Conservation (phyloP, 306 rosid genomes). For the Fragaria iinumae region DNA sequence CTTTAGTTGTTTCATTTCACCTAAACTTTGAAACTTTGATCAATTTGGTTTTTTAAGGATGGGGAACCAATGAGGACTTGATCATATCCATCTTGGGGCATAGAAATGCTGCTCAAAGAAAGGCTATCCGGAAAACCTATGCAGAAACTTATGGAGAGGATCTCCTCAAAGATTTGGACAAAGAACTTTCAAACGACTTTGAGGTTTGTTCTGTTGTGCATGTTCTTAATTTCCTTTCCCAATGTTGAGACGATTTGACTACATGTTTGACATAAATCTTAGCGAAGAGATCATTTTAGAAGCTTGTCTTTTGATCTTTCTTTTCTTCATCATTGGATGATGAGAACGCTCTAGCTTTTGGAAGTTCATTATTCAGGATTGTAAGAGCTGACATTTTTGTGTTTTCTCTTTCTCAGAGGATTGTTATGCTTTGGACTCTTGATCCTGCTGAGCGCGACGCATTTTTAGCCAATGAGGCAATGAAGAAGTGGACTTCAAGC, state of each 20-base stretch:
- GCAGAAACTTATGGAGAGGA: conserved; percentile 42
- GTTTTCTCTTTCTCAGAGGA: conserved; percentile 28
- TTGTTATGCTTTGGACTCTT: conserved; percentile 48
- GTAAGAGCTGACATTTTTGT: neutral
- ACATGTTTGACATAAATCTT: neutral
- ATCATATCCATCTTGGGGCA: conserved; percentile 56
- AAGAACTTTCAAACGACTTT: conserved; percentile 58
- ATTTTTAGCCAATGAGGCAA: conserved; percentile 43
- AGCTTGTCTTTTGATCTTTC: neutral
- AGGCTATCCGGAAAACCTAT: conserved; percentile 35
- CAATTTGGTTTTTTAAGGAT: conserved; percentile 32
- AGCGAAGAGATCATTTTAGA: neutral
- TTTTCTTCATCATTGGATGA: neutral
- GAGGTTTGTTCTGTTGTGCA: conserved; percentile 39
- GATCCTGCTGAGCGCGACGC: conserved; percentile 60
- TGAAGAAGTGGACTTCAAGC: conserved; percentile 42
- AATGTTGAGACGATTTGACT: neutral
- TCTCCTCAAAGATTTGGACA: conserved; percentile 49
- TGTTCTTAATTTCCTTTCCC: neutral
- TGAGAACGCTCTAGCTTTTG: neutral
- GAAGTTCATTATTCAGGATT: neutral
- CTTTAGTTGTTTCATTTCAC: neutral
- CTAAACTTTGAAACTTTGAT: neutral
- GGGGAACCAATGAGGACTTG: conserved; percentile 56
- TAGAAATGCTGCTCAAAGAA: conserved; percentile 48